Percentiles rank a stretch among this genome's conserved stretches.
These are phyloP conservation scores for Micromonas pusilla DNA, from an alignment of 139 green algal species.

Conservation along the genomic window DNA sequence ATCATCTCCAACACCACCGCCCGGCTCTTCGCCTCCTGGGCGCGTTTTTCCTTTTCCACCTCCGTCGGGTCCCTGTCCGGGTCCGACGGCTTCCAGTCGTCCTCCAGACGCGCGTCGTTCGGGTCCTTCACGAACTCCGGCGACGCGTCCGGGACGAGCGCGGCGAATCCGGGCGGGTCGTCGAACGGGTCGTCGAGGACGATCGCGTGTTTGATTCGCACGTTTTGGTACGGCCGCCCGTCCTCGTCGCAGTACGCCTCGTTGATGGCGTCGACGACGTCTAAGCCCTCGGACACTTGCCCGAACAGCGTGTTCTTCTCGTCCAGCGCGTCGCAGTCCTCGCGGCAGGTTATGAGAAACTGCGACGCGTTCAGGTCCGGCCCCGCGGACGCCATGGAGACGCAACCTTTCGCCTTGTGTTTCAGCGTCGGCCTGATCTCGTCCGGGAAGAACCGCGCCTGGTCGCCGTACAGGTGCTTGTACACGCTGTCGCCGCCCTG, in stretches of 20 bases:
- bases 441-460: slow-evolving; percentile 89
- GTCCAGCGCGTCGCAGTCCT: slow-evolving; percentile 72
- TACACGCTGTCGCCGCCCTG: slow-evolving; percentile 82
- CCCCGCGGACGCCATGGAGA: slow-evolving; percentile 79
- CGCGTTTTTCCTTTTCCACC: slow-evolving; percentile 64
- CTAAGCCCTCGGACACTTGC: slow-evolving; percentile 74
- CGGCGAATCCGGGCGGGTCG: slow-evolving; percentile 68
- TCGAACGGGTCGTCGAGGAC: slow-evolving; percentile 94
- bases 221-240: slow-evolving; percentile 84
- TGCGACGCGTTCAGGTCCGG: slow-evolving; percentile 65
- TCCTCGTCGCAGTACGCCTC: slow-evolving; percentile 75
- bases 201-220: slow-evolving; percentile 90
- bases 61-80: slow-evolving; percentile 39
- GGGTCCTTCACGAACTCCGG: slow-evolving; percentile 13
- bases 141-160: slow-evolving; percentile 64
- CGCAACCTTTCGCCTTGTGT: slow-evolving; percentile 66
- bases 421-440: slow-evolving; percentile 77
- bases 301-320: slow-evolving; percentile 76
- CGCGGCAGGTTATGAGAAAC: slow-evolving; percentile 84
- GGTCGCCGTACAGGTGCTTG: slow-evolving; percentile 57
- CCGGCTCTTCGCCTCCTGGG: slow-evolving; percentile 65
- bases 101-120: slow-evolving; percentile 79
- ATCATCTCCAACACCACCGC: slow-evolving; percentile 98
- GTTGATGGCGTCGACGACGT: slow-evolving; percentile 84
- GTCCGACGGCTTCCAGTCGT: slow-evolving; percentile 80